These are phyloP conservation scores for Thermothelomyces thermophilus DNA, from an alignment of 2,329 filamentous ascomycete species.

Conservation along the genomic window DNA sequence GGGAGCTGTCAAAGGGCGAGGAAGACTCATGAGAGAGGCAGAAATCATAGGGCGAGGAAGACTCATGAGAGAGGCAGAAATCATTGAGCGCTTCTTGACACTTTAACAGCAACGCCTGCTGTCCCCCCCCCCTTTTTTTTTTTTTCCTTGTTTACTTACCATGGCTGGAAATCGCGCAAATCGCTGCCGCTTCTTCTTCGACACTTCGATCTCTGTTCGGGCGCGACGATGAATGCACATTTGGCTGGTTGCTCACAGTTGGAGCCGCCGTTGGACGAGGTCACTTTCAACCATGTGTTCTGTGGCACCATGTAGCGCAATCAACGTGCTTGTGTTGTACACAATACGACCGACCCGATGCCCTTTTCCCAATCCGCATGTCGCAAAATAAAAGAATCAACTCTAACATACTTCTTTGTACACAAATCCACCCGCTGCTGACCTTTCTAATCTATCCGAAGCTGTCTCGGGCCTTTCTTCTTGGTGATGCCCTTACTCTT, in stretches of 20 bases:
- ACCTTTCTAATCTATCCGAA: constrained; percentile 60
- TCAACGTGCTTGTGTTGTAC: constrained; percentile 16
- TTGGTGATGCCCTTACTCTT: constrained; percentile 69
- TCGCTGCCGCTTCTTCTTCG: too few relatives aligned
- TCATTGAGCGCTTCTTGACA: too few relatives aligned
- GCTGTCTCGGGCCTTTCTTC: constrained; percentile 63
- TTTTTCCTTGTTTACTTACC: too few relatives aligned
- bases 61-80: too few relatives aligned
- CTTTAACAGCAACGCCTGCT: too few relatives aligned
- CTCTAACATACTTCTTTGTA: constrained; percentile 20
- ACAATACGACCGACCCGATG: constrained; percentile 6
- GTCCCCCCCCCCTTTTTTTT: too few relatives aligned
- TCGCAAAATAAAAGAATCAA: constrained; percentile 9
- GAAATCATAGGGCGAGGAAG: too few relatives aligned
- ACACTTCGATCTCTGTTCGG: neutral
- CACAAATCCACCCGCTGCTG: neutral
- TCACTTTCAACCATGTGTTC: neutral
- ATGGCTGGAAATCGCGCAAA: too few relatives aligned
- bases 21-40: too few relatives aligned
- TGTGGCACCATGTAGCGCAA: neutral
- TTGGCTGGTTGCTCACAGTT: neutral
- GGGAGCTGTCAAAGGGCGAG: neutral
- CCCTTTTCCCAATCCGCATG: constrained; percentile 16
- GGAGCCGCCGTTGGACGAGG: neutral
- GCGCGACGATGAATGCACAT: neutral